Percentiles rank a stretch among this genome's conserved stretches.
Conservation (phyloP, 768 basidiomycete species). For the Termitomyces sp. region DNA sequence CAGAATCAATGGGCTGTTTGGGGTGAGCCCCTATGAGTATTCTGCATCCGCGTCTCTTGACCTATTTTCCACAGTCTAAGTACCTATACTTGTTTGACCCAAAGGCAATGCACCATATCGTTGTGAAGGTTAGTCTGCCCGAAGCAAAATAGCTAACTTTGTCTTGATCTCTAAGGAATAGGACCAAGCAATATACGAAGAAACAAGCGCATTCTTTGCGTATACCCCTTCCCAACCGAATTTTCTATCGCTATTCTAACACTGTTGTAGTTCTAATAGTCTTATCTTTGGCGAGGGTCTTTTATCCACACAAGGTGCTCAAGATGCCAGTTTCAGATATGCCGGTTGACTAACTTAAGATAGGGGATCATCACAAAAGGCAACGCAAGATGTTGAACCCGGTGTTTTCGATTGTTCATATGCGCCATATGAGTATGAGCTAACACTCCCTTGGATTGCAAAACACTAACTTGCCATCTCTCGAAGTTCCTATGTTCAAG, state of each 20-base stretch:
- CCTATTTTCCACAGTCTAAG: not conserved
- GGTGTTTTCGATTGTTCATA: conserved; percentile 19
- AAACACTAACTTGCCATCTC: not conserved
- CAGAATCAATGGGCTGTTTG: conserved; percentile 8
- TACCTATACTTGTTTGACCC: conserved; percentile 13
- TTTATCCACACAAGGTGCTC: conserved; percentile 12
- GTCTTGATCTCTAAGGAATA: not conserved
- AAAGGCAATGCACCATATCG: conserved; percentile 15
- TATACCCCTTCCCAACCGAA: not conserved
- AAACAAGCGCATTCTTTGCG: conserved; percentile 13
- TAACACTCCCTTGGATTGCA: not conserved
- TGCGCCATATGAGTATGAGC: conserved; percentile 16
- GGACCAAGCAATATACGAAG: conserved; percentile 17
- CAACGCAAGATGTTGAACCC: conserved; percentile 20
- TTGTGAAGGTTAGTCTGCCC: conserved; percentile 11
- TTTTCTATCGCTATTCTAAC: not conserved
- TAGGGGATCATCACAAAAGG: conserved; percentile 16
- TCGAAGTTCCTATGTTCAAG: conserved; percentile 15
- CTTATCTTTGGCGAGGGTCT: conserved; percentile 15
- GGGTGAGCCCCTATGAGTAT: conserved; percentile 2
- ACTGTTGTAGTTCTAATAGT: not conserved
- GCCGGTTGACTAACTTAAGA: not conserved
- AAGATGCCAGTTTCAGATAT: not conserved
- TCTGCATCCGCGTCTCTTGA: not conserved
- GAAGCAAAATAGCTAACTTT: not conserved